These are phyloP conservation scores for Paecilomyces dactylethromorphus DNA, from an alignment of 2,329 filamentous ascomycete genomes.

Conservation along the genomic window DNA sequence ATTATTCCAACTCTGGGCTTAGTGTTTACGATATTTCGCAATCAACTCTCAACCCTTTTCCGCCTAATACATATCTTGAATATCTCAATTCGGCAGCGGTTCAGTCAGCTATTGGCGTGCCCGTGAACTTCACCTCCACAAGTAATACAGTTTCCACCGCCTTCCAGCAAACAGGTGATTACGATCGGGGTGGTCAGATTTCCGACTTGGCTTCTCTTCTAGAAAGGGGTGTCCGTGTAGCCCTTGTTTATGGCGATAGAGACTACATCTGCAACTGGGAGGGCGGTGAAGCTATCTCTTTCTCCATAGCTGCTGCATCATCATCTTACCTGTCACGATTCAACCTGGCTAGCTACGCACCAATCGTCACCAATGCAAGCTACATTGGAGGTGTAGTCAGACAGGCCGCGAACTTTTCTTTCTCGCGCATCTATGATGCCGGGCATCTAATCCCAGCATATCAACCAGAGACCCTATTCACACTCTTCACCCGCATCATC, in stretches of 20 bases:
- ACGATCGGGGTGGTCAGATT: constrained; percentile 12
- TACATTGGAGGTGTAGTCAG: constrained; percentile 44
- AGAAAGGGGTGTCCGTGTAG: constrained; percentile 37
- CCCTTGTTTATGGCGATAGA: constrained; percentile 36
- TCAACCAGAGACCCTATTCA: constrained; percentile 48
- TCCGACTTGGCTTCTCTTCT: constrained; percentile 20
- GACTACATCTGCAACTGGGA: constrained; percentile 33
- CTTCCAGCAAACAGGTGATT: constrained; percentile 17
- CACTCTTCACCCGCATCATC: constrained; percentile 48
- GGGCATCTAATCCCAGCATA: constrained; percentile 48
- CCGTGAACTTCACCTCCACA: constrained; percentile 32
- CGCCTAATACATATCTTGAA: constrained; percentile 47
- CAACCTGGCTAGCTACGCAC: constrained; percentile 39
- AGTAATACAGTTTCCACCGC: constrained; percentile 24
- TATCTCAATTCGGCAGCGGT: constrained; percentile 53
- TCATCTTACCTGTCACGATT: constrained; percentile 27
- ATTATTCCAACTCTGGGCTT: constrained; percentile 25
- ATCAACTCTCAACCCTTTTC: constrained; percentile 51
- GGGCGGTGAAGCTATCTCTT: constrained; percentile 42
- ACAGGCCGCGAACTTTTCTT: constrained; percentile 34
- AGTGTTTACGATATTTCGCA: constrained; percentile 55
- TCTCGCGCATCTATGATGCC: constrained; percentile 46
- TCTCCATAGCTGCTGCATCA: constrained; percentile 32
- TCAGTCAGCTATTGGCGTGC: constrained; percentile 52
- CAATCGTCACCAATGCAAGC: constrained; percentile 41